Evolutionary conservation across 2,329 filamentous ascomycete species (phyloP).

Genomic region (Emydomyces testavorans): DNA sequence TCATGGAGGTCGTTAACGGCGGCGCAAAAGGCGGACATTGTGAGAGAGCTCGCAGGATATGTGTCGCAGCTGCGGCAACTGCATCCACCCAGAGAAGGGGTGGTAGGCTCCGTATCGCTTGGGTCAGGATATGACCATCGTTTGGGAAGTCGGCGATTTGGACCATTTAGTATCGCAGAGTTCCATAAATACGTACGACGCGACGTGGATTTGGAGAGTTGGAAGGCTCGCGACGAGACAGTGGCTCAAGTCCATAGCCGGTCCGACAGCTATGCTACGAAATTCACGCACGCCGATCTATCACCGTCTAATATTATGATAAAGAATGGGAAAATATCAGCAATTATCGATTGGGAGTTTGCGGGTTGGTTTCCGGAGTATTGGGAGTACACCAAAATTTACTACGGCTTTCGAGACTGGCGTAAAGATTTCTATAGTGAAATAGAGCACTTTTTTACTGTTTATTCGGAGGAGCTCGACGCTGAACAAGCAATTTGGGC

Average conservation of each 20-base stretch:
- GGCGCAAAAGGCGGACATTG: slow-evolving; percentile 6
- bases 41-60: slow-evolving; percentile 8
- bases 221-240: slow-evolving; percentile 1
- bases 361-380: slow-evolving; percentile 7
- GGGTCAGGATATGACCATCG: background rate
- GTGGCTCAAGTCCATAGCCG: slow-evolving; percentile 3
- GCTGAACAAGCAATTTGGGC: slow-evolving; percentile 5
- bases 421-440: slow-evolving; percentile 5
- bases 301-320: slow-evolving; percentile 27
- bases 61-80: slow-evolving; percentile 8
- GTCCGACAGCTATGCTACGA: slow-evolving; percentile 2
- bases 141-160: slow-evolving; percentile 1
- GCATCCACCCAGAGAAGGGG: slow-evolving; percentile 8
- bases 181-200: slow-evolving; percentile 3
- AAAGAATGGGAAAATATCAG: slow-evolving; percentile 17
- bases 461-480: slow-evolving; percentile 4
- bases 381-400: slow-evolving; percentile 10
- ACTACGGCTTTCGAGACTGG: slow-evolving; percentile 4
- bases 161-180: slow-evolving; percentile 1
- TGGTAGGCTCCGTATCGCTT: slow-evolving; percentile 6
- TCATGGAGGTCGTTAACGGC: slow-evolving; percentile 6
- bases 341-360: slow-evolving; percentile 12
- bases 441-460: background rate
- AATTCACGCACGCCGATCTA: slow-evolving; percentile 28
- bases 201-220: slow-evolving; percentile 3